Percentiles rank a stretch among this genome's conserved stretches.
These are phyloP conservation scores for Prunus yedoensis DNA, from an alignment of 331 rosid species.

Conservation along the genomic window DNA sequence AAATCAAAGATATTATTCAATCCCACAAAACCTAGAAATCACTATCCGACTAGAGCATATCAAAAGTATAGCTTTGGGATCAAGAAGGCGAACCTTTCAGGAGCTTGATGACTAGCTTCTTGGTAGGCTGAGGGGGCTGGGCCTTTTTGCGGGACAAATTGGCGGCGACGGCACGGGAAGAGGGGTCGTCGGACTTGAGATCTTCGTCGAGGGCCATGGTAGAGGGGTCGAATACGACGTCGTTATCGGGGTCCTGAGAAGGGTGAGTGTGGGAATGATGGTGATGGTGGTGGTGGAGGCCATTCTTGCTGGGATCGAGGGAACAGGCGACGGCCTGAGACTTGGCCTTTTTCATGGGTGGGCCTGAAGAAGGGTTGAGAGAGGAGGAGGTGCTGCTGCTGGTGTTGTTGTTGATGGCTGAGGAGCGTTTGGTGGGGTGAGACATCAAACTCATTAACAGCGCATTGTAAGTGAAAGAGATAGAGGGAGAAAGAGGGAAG, in stretches of 20 bases:
- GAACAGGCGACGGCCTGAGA: constrained; percentile 48
- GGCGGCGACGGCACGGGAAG: constrained; percentile 59
- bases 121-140: constrained; percentile 83
- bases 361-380: constrained; percentile 24
- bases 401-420: constrained; percentile 38
- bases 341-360: constrained; percentile 78
- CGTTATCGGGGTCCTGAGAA: constrained; percentile 19
- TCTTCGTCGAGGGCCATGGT: constrained; percentile 64
- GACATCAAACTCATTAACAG: constrained; percentile 80
- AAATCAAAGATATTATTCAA: neutral
- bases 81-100: constrained; percentile 52
- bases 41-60: neutral
- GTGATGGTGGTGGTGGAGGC: constrained; percentile 38
- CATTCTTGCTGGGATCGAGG: constrained; percentile 49
- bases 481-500: neutral
- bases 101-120: constrained; percentile 85
- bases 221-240: constrained; percentile 42
- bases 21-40: constrained; percentile 7
- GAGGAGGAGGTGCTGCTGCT: constrained; percentile 22
- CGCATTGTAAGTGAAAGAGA: constrained; percentile 44
- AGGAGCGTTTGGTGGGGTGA: constrained; percentile 94
- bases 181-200: constrained; percentile 49
- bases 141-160: constrained; percentile 93
- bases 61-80: constrained; percentile 2
- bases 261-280: constrained; percentile 30